Evolutionary conservation across 805 yeast genomes (phyloP).

Genomic region (Candida sonorensis): DNA sequence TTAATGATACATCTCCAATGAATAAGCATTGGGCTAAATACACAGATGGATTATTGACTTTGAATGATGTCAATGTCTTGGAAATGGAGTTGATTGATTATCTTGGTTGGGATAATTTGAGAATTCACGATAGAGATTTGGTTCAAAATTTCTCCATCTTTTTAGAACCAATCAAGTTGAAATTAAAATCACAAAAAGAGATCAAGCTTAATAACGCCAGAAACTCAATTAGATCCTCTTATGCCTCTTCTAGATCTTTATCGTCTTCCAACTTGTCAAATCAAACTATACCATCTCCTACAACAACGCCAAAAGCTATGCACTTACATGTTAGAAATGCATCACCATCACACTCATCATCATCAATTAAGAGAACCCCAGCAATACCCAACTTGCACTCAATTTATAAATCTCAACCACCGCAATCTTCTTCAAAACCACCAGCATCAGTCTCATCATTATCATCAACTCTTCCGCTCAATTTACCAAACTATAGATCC

Average conservation of each 20-base stretch:
- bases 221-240: conserved; percentile 3
- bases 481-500: no score
- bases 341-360: no score
- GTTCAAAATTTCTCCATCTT: conserved; percentile 66
- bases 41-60: conserved; percentile 75
- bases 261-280: no score
- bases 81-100: conserved; percentile 82
- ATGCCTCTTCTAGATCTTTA: neutral
- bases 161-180: conserved; percentile 62
- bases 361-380: conserved; percentile 7
- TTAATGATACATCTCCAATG: conserved; percentile 91
- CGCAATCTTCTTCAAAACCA: neutral
- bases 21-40: conserved; percentile 95
- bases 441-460: no score
- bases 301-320: no score
- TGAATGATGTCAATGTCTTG: conserved; percentile 80
- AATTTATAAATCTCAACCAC: conserved; percentile 8
- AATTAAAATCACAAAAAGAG: conserved; percentile 26
- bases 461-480: no score
- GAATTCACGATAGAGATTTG: conserved; percentile 65
- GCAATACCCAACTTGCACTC: conserved; percentile 9
- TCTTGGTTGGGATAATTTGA: conserved; percentile 74
- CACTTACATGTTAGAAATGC: no score
- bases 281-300: no score
- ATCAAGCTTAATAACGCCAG: conserved; percentile 10